Evolutionary conservation across 768 basidiomycete genomes (phyloP).

Genomic region (Tephrocybe sp.): DNA sequence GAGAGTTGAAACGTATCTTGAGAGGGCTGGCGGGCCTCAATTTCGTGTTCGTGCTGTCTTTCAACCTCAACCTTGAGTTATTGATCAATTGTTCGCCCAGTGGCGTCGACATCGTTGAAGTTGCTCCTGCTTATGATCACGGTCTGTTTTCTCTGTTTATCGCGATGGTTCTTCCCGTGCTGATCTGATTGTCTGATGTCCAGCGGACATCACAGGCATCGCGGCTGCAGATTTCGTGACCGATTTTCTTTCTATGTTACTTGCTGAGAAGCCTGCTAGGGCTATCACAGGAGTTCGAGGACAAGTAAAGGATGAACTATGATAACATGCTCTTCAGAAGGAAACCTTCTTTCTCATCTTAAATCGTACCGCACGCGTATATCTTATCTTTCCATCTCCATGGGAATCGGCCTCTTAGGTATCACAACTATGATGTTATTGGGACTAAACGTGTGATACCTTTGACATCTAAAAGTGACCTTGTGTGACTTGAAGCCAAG

Average conservation of each 20-base stretch:
- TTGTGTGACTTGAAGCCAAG: too few relatives aligned
- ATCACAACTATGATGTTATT: too few relatives aligned
- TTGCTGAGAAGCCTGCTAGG: constrained; percentile 40
- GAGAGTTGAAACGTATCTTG: constrained; percentile 79
- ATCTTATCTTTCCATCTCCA: too few relatives aligned
- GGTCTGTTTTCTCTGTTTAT: constrained; percentile 36
- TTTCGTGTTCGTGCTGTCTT: constrained; percentile 58
- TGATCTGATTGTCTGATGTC: not conserved
- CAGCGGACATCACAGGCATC: constrained; percentile 68
- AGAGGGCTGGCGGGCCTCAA: constrained; percentile 79
- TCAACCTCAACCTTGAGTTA: not conserved
- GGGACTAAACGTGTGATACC: too few relatives aligned
- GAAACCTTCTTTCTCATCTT: too few relatives aligned
- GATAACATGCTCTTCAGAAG: too few relatives aligned
- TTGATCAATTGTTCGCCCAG: constrained; percentile 28
- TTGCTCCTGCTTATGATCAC: constrained; percentile 72
- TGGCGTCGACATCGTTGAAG: constrained; percentile 74
- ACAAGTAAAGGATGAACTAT: constrained; percentile 12
- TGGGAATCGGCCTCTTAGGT: too few relatives aligned
- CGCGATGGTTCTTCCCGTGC: not conserved
- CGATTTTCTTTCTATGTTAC: constrained; percentile 65
- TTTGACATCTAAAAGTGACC: too few relatives aligned
- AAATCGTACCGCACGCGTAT: too few relatives aligned
- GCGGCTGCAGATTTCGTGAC: constrained; percentile 70
- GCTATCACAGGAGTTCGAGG: not conserved